Conservation (phyloP, 768 basidiomycete species). For the Pulveroboletus sp. region DNA sequence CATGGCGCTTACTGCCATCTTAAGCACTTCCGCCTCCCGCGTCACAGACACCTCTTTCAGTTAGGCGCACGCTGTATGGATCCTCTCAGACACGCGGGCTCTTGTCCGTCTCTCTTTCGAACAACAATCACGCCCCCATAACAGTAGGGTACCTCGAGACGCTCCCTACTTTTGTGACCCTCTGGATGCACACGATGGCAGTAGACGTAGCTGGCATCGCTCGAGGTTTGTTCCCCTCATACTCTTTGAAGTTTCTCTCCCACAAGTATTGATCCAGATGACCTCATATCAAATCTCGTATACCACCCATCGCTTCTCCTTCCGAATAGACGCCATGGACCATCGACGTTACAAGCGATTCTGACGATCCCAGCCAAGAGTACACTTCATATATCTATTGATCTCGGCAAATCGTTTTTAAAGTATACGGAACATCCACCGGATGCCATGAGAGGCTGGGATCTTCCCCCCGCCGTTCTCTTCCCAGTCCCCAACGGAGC, state of each 20-base stretch:
- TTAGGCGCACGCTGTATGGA: slow-evolving; percentile 69
- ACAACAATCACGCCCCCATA: slow-evolving; percentile 48
- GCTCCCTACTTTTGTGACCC: slow-evolving; percentile 89
- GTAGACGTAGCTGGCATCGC: slow-evolving; percentile 44
- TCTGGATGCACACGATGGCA: slow-evolving; percentile 77
- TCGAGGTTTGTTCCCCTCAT: slow-evolving; percentile 38
- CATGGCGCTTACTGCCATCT: background rate
- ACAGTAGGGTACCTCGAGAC: slow-evolving; percentile 72
- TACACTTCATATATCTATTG: slow-evolving; percentile 62
- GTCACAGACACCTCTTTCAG: slow-evolving; percentile 48
- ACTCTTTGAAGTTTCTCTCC: background rate
- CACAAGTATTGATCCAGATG: slow-evolving; percentile 38
- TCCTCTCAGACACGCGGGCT: slow-evolving; percentile 72
- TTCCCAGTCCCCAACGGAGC: slow-evolving; percentile 32
- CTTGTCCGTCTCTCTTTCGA: slow-evolving; percentile 63
- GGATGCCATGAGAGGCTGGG: slow-evolving; percentile 93
- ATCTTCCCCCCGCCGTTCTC: slow-evolving; percentile 83
- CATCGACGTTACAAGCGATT: slow-evolving; percentile 71
- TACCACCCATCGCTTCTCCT: slow-evolving; percentile 45
- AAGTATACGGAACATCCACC: slow-evolving; percentile 95
- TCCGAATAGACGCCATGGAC: slow-evolving; percentile 15
- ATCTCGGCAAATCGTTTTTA: slow-evolving; percentile 79
- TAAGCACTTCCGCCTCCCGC: slow-evolving; percentile 37
- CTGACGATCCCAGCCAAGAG: slow-evolving; percentile 67
- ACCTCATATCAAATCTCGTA: slow-evolving; percentile 57